These are phyloP conservation scores for Dactylellina haptotyla DNA, from an alignment of 2,329 filamentous ascomycete genomes.

Conservation along the genomic window DNA sequence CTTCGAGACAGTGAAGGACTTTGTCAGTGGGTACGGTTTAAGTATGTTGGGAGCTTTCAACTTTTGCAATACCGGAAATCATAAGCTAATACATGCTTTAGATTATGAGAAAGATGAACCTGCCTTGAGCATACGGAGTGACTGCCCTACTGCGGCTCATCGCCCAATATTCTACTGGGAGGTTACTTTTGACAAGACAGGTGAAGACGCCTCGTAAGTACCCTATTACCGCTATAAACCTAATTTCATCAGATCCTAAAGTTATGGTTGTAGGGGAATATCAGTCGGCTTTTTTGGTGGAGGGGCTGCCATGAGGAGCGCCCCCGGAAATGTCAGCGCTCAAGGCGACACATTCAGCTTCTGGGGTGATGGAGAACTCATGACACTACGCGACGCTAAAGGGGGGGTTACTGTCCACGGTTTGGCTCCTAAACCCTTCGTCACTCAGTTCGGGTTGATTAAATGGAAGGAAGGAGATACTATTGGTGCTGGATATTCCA, in stretches of 20 bases:
- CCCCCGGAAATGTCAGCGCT: constrained; percentile 5
- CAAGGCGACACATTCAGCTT: constrained; percentile 34
- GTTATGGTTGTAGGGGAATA: constrained; percentile 8
- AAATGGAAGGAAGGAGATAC: constrained; percentile 26
- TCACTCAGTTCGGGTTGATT: constrained; percentile 14
- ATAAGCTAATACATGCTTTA: constrained; percentile 1
- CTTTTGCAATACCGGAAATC: not conserved
- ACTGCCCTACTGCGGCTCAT: constrained; percentile 28
- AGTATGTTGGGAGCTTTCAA: constrained; percentile 5
- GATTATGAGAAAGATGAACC: not conserved
- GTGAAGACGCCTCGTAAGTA: not conserved
- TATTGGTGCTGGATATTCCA: constrained; percentile 29
- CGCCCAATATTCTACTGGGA: constrained; percentile 45
- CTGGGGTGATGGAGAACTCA: constrained; percentile 4
- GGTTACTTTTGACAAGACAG: constrained; percentile 1
- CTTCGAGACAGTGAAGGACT: constrained; percentile 32
- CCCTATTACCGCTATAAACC: not conserved
- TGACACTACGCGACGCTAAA: constrained; percentile 3
- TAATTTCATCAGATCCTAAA: not conserved
- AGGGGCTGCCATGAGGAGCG: constrained; percentile 14
- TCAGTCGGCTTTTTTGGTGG: constrained; percentile 29
- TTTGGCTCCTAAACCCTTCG: not conserved
- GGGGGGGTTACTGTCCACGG: constrained; percentile 12
- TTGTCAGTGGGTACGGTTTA: constrained; percentile 24
- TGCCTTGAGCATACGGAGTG: not conserved